Base-by-base conservation (phyloP, 129 eudicot genomes). In the Tagetes patula region DNA sequence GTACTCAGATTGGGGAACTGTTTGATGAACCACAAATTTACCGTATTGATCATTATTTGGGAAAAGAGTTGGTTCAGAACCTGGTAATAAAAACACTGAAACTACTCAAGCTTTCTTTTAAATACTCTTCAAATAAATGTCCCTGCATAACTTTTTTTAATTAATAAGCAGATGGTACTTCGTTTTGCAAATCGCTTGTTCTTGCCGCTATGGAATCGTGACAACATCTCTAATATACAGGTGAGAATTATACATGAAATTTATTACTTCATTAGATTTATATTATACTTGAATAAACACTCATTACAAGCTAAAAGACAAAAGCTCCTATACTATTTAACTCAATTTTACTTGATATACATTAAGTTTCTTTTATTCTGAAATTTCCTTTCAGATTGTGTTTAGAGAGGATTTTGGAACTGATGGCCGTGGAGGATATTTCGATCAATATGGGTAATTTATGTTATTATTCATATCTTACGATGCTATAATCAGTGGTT, bases 401-500 rank as follows among this genome's bases (percentile, higher is more conserved):
- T 95, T 95, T 56, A 91, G 99, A 81, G 99, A 95, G 77, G 97
- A 95, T 82, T 95, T 95, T 77, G 99, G 99, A 81, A 95, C 99
- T 61, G 97, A 91, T 5, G 99, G 99, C 4, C 99, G 99, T 73
- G 99, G 99, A 61, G 99, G 99, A 76, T 95, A 95, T 81, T 95
- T 95, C 40, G 97, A 95, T 84, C 83, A 95, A 77, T 95, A 95
- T 68, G 99, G 99, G 99, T 95, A 91, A 71, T 82, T 60, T 77
- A 3, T 36, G 56, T 55, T 61, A 52, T 39, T 30, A 63, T 67
- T 79, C 58, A 5, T 46, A 3, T 39, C 3, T 3, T 37, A 20
- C 27, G 27, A 20, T 20, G 12, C 1, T 27, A 13, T 55, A n/a
- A 61, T 43, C 8, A 49, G 43, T 33, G 8, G 32, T n/a, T 34